Conservation (phyloP, 441 rosid species). For the Adansonia madagascariensis region DNA sequence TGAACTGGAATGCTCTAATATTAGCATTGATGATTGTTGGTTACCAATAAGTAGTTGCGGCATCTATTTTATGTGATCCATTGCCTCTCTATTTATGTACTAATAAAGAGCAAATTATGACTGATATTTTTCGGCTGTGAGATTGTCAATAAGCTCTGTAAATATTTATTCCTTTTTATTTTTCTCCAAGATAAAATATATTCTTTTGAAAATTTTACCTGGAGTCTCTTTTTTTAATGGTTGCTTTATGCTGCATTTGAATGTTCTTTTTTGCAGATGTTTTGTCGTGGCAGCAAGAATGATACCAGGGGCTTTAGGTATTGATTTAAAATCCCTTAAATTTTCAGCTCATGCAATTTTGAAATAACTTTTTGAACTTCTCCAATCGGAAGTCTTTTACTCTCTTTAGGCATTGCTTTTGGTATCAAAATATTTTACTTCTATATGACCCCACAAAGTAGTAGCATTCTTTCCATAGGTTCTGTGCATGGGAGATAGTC, state of each 20-base stretch:
- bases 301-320: constrained; percentile 98
- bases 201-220: constrained; percentile 2
- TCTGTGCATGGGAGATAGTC: neutral
- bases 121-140: constrained; percentile 16
- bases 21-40: neutral
- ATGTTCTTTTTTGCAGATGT: constrained; percentile 63
- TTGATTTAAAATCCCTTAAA: constrained; percentile 19
- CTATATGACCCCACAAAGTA: neutral
- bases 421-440: constrained; percentile 6
- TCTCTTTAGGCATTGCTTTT: constrained; percentile 22
- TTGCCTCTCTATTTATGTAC: constrained; percentile 1
- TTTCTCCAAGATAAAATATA: neutral
- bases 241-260: constrained; percentile 21
- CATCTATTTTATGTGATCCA: neutral
- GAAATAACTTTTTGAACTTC: neutral
- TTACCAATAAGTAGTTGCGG: neutral
- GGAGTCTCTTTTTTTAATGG: neutral
- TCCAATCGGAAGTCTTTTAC: neutral
- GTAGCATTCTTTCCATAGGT: neutral
- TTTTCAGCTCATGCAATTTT: constrained; percentile 6
- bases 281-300: constrained; percentile 96
- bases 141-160: neutral
- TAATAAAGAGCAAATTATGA: constrained; percentile 4
- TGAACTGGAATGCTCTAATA: neutral
- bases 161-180: constrained; percentile 3